Evolutionary conservation across 768 basidiomycete species (phyloP).

Genomic region (Albatrellus ellisii): DNA sequence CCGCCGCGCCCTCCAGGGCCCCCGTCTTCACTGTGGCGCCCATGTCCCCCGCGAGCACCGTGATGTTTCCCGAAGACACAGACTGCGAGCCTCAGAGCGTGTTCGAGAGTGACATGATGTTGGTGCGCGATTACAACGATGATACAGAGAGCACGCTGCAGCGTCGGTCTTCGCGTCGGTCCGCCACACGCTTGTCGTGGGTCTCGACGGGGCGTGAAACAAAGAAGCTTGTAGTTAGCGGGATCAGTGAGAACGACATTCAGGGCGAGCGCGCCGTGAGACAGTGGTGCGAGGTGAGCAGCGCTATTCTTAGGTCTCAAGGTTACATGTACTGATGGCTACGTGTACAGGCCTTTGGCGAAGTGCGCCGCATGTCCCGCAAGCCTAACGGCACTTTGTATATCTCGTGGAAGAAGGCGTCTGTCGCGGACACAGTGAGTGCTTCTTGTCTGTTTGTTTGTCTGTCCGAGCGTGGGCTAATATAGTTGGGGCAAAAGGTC

Average conservation of each 20-base stretch:
- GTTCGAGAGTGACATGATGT: not conserved
- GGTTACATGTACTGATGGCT: not conserved
- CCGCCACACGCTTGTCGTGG: constrained; percentile 8
- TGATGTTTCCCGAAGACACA: not conserved
- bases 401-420: constrained; percentile 12
- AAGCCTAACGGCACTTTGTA: constrained; percentile 9
- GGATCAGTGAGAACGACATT: constrained; percentile 8
- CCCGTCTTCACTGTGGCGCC: not conserved
- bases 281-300: constrained; percentile 13
- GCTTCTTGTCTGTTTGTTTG: not conserved
- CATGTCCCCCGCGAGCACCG: not conserved
- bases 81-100: not conserved
- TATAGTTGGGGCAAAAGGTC: too few relatives aligned
- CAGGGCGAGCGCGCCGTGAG: constrained; percentile 11
- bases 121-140: not conserved
- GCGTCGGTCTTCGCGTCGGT: not conserved
- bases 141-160: not conserved
- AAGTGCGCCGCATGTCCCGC: constrained; percentile 10
- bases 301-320: not conserved
- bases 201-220: constrained; percentile 4
- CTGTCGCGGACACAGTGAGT: constrained; percentile 13
- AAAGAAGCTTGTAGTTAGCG: constrained; percentile 10
- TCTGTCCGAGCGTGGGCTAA: too few relatives aligned
- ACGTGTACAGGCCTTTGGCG: constrained; percentile 9
- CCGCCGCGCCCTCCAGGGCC: not conserved